Conservation (phyloP, 257 asterid genomes). For the Solanum clarkiae region DNA sequence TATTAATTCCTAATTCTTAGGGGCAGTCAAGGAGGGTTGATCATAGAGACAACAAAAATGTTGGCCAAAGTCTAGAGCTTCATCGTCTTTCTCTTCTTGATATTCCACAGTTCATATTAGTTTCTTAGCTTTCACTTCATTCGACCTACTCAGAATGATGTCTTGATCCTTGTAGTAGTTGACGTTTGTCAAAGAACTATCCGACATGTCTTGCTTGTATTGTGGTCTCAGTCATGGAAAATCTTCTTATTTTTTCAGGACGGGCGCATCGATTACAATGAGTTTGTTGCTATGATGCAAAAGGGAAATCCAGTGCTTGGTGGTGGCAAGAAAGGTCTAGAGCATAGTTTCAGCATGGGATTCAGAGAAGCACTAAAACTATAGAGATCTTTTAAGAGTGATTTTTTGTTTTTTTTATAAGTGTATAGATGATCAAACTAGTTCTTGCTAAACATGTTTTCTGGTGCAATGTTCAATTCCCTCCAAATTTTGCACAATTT, state of each 20-base stretch:
- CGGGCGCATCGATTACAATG: constrained; percentile 46
- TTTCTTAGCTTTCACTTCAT: neutral
- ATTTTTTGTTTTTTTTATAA: neutral
- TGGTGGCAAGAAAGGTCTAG: constrained; percentile 19
- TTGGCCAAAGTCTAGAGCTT: neutral
- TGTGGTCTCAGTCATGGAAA: neutral
- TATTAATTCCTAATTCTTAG: neutral
- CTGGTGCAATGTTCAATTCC: neutral
- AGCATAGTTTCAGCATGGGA: constrained; percentile 21
- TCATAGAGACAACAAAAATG: neutral
- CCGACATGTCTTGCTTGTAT: neutral
- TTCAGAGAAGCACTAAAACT: constrained; percentile 24
- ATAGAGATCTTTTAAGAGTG: neutral
- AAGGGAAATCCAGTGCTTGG: constrained; percentile 22
- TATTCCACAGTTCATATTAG: neutral
- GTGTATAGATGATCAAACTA: neutral
- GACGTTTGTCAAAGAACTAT: neutral
- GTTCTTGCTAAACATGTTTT: neutral
- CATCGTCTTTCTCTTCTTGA: neutral
- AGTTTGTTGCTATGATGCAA: constrained; percentile 40
- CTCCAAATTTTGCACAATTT: neutral
- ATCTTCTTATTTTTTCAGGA: constrained; percentile 35
- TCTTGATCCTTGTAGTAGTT: neutral
- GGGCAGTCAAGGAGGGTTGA: neutral
- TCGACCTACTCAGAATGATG: neutral